Evolutionary conservation across 2,329 filamentous ascomycete species (phyloP).

Genomic region (Phoma herbarum): DNA sequence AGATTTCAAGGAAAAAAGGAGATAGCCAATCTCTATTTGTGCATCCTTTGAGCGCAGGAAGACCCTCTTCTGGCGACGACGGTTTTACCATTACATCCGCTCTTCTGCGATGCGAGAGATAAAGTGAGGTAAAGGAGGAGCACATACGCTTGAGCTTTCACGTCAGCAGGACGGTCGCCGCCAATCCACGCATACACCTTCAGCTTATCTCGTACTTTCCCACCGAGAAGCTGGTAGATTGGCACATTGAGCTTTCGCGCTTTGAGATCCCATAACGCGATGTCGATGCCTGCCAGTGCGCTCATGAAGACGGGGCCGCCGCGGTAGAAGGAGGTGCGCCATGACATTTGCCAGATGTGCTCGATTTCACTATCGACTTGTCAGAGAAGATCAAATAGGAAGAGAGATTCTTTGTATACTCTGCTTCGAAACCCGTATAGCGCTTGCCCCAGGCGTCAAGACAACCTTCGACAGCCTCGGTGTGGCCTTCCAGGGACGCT

Average conservation of each 20-base stretch:
- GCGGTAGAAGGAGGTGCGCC: constrained; percentile 75
- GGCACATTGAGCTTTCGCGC: constrained; percentile 70
- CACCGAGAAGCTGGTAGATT: constrained; percentile 77
- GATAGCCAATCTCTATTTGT: too few species aligned
- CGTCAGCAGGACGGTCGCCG: constrained; percentile 73
- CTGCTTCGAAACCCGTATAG: constrained; percentile 73
- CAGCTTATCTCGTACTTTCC: constrained; percentile 74
- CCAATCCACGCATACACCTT: constrained; percentile 83
- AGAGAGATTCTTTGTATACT: constrained; percentile 58
- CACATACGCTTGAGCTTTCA: constrained; percentile 64
- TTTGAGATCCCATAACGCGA: constrained; percentile 82
- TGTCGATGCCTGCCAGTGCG: constrained; percentile 78
- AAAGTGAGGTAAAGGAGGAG: not conserved
- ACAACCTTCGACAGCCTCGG: constrained; percentile 76
- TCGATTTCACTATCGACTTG: constrained; percentile 70
- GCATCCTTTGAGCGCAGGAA: too few species aligned
- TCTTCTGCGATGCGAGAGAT: too few species aligned
- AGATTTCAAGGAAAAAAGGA: too few species aligned
- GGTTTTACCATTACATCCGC: too few species aligned
- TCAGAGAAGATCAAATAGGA: constrained; percentile 1
- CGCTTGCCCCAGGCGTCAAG: constrained; percentile 71
- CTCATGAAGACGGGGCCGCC: constrained; percentile 84
- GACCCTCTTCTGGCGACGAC: too few species aligned
- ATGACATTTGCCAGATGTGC: constrained; percentile 79
- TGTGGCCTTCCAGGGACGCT: constrained; percentile 76